phyloP scores from a whole-genome alignment of 257 asterid species.

The Lantana camara region DNA sequence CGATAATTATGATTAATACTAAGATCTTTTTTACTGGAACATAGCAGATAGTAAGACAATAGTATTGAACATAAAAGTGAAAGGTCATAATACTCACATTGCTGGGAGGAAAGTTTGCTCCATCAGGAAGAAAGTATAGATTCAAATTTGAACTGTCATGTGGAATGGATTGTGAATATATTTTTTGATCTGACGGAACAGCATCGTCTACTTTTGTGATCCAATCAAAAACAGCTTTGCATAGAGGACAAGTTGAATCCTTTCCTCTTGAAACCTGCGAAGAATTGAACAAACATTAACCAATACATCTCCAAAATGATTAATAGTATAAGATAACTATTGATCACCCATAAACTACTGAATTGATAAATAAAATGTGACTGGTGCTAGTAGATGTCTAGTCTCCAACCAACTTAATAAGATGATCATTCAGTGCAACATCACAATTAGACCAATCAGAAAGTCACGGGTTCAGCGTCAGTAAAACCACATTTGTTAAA shows the following conservation, averaged over 20 bases:
- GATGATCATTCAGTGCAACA: conserved; percentile 3
- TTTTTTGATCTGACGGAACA: conserved; percentile 75
- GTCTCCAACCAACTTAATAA: conserved; percentile 7
- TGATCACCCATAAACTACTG: neutral
- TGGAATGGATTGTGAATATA: conserved; percentile 80
- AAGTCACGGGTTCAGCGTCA: neutral
- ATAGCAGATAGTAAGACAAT: neutral
- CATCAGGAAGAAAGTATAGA: conserved; percentile 64
- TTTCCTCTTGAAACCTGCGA: conserved; percentile 53
- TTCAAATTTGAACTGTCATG: conserved; percentile 42
- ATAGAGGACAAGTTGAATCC: conserved; percentile 79
- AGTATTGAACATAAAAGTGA: neutral
- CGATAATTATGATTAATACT: neutral
- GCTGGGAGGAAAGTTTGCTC: conserved; percentile 34
- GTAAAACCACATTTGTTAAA: neutral
- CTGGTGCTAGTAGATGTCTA: neutral
- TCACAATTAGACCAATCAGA: neutral
- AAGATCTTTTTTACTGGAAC: conserved; percentile 1
- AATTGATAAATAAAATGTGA: neutral
- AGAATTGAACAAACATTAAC: conserved; percentile 18
- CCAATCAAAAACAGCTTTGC: conserved; percentile 76
- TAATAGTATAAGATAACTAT: neutral
- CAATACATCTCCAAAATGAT: neutral
- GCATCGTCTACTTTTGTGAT: conserved; percentile 77
- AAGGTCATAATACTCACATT: conserved; percentile 47